A percentile compares a stretch with the other conserved stretches of the same genome.
These are phyloP conservation scores for Metschnikowia colocasiae DNA, from an alignment of 805 yeast species.

Conservation along the genomic window DNA sequence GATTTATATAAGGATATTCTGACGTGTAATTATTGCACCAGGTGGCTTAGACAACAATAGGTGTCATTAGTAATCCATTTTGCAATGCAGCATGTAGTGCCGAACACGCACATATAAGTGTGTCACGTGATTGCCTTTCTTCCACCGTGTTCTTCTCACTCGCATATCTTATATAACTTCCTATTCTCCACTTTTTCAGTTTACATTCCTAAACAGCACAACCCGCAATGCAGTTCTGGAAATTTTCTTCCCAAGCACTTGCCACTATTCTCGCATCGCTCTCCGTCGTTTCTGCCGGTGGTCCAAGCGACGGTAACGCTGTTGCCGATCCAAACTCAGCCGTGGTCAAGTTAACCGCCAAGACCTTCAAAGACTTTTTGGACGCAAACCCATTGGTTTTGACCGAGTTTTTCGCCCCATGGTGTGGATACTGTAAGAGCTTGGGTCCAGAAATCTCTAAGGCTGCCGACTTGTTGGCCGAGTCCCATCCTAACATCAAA, in stretches of 20 bases:
- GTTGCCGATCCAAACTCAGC: conserved; percentile 79
- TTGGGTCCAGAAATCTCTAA: conserved; percentile 75
- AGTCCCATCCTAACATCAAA: conserved; percentile 52
- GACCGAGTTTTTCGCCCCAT: conserved; percentile 90
- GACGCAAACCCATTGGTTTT: conserved; percentile 71
- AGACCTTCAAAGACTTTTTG: conserved; percentile 62
- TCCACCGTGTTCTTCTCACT: conserved; percentile 15
- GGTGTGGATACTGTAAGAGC: conserved; percentile 96
- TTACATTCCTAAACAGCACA: background rate
- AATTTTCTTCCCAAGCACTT: conserved; percentile 33
- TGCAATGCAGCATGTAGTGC: background rate
- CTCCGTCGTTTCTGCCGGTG: conserved; percentile 31
- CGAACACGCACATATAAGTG: background rate
- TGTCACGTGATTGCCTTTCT: conserved; percentile 6
- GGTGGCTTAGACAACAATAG: background rate
- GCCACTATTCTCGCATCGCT: conserved; percentile 37
- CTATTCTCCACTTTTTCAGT: conserved; percentile 1
- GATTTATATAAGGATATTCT: too few species aligned
- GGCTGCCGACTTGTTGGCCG: conserved; percentile 65
- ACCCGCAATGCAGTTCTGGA: conserved; percentile 38
- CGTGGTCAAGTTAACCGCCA: conserved; percentile 73
- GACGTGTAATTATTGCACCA: background rate
- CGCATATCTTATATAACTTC: conserved; percentile 5
- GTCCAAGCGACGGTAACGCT: conserved; percentile 53
- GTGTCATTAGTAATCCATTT: background rate